Base-by-base conservation (phyloP, 371 early-diverging fungal species). In the Mortierella sp. region DNA sequence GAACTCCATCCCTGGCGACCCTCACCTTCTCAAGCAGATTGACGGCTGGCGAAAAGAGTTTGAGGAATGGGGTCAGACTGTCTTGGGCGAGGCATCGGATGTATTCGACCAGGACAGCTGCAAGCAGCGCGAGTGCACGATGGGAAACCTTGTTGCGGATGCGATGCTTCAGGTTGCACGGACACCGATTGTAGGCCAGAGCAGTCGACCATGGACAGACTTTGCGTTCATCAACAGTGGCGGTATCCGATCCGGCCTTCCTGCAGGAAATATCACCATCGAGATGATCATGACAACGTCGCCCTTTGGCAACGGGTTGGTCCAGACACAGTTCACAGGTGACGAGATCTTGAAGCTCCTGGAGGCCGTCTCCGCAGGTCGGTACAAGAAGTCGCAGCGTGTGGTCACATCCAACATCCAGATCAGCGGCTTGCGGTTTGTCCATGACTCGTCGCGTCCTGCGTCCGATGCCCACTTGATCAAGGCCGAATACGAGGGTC, bases 81-180 rank as follows among this genome's bases (percentile, higher is more conserved):
- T 90, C 19, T 72, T 94, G 13, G 93, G 92, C 34, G 60, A 70
- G 42, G 85, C 92, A 13, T 63, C 83, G 6, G 86, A 58, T 26
- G 73, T 77, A 31, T 90, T 91, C 84, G 82, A 87, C 78, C 80
- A 84, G 70, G 48, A 19, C 10, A 79, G 70, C 65, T 92, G 92
- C 81, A 81, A 88, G 50, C 74, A 75, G 24, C 76, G 82, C 50
- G 91, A 93, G 74, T 94, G 94, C 76, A 84, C 89, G 9, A 75
- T 92, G 71, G 94, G 94, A 24, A 88, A 92, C 78, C 52, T 94
- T 63, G 83, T 92, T 1, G 78, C 93, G 3, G 94, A 94, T 81
- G 84, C 91, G n/a, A 92, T 93, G 90, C 76, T 91, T 31, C 75
- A 76, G 1, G 47, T 73, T 58, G 78, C 82, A 24, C 73, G 82